Base-by-base conservation (phyloP, 176 grass and related monocot species). In the Juncus effusus region DNA sequence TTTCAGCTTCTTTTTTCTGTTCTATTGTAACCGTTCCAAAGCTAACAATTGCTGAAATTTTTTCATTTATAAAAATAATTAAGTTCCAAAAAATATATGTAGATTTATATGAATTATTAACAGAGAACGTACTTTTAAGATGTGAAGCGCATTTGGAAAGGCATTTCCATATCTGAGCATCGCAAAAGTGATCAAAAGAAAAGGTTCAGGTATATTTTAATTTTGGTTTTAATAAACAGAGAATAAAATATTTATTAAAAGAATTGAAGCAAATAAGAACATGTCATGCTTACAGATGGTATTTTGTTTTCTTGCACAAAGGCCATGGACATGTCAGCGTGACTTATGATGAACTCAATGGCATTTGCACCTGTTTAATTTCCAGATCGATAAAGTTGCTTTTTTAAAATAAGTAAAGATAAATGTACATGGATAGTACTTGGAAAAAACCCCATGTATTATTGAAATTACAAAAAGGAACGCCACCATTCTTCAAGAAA, bases 221-320 rank as follows among this genome's bases (percentile, higher is more conserved):
- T 35, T 9, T 47, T 47, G 44, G 1, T 9, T 47, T 9, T 5
- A 56, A 44, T 0, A 40, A 64, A 51, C 13, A 2, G 12, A 10
- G 40, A 6, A 53, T 11, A 36, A 4, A 8, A 62, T 19, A 11
- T 61, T 14, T n/a, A 4, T 37, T 3, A 8, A 51, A 52, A 44
- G 3, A 28, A 3, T 16, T 44, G 4, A 39, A 38, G 38, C 8
- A 10, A 70, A 65, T 4, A 65, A 9, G 60, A 19, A 72, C 42
- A 3, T 74, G 2, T 1, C 15, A 69, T 77, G 51, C 87, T 84
- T 86, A 96, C 93, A 60, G 88, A 89, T 76, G 75, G 65, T 76
- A 96, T 83, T 74, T 89, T 96, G 82, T 65, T 91, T 72, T 91
- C 87, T 56, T 96, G 93, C 19, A 86, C 64, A 83, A 96, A 96